phyloP scores from a whole-genome alignment of 2,329 filamentous ascomycete genomes.

The Paecilomyces niveus region DNA sequence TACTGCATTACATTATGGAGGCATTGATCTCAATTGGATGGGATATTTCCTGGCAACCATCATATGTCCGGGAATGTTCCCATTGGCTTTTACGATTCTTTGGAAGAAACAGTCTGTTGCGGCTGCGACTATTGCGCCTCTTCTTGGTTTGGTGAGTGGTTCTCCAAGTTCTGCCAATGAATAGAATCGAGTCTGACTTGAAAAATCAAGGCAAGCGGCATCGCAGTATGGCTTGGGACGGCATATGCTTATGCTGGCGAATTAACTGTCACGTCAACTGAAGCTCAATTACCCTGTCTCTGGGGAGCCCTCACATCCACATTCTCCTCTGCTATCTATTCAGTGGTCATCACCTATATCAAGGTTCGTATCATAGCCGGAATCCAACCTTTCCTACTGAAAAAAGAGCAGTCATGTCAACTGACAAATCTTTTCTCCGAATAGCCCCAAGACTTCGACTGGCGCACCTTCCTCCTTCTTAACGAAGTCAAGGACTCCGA shows the following conservation, averaged over 20 bases:
- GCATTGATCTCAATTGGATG: conserved; percentile 6
- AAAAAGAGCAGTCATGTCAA: no score
- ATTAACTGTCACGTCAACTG: conserved; percentile 28
- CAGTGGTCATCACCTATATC: conserved; percentile 24
- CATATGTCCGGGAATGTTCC: conserved; percentile 6
- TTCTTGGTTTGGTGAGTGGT: conserved; percentile 2
- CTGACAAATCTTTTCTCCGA: neutral
- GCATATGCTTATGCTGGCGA: conserved; percentile 23
- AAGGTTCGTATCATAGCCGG: neutral
- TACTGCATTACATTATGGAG: conserved; percentile 4
- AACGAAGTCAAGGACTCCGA: conserved; percentile 4
- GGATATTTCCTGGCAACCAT: conserved; percentile 6
- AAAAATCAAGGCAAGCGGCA: conserved; percentile 12
- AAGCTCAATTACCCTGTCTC: conserved; percentile 6
- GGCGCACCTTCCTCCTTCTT: conserved; percentile 3
- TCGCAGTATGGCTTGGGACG: conserved; percentile 32
- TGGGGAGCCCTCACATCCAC: conserved; percentile 23
- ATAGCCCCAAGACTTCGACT: conserved; percentile 6
- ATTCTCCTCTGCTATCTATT: conserved; percentile 36
- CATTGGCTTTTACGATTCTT: conserved; percentile 3
- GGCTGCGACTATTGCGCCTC: conserved; percentile 3
- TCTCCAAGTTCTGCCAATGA: neutral
- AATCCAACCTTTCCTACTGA: neutral
- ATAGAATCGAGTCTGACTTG: neutral
- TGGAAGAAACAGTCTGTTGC: conserved; percentile 4